phyloP scores from a whole-genome alignment of 495 filamentous ascomycete genomes.

The Echria macrotheca region DNA sequence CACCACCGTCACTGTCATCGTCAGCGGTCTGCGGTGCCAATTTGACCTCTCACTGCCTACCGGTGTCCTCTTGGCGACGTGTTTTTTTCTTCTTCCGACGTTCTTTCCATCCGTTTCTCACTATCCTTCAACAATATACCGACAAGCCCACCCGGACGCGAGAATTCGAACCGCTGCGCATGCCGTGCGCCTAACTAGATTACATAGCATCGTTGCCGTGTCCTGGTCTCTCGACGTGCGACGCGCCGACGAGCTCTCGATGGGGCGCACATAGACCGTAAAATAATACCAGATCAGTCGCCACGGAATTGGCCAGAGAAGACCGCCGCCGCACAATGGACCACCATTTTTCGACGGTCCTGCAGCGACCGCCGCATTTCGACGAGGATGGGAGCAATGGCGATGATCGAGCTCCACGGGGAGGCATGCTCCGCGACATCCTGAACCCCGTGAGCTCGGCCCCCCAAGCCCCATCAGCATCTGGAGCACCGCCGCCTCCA shows the following conservation, averaged over 20 bases:
- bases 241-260: conserved; percentile 20
- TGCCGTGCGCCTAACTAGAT: conserved; percentile 10
- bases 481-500: conserved; percentile 22
- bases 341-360: conserved; percentile 43
- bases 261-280: conserved; percentile 26
- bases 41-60: no score
- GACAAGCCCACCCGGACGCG: no score
- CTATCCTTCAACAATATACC: no score
- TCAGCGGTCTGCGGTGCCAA: no score
- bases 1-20: not conserved
- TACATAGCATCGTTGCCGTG: not conserved
- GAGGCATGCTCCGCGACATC: conserved; percentile 34
- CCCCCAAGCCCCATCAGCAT: conserved; percentile 15
- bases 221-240: conserved; percentile 11
- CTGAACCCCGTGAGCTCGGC: conserved; percentile 32
- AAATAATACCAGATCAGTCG: conserved; percentile 14
- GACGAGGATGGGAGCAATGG: conserved; percentile 33
- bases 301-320: conserved; percentile 14
- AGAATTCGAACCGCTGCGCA: no score
- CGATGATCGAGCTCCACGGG: conserved; percentile 27
- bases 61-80: no score
- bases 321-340: conserved; percentile 27
- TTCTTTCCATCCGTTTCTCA: no score
- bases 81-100: no score
- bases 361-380: conserved; percentile 38